A percentile compares a stretch with the other conserved stretches of the same genome.
Evolutionary conservation across 495 filamentous ascomycete genomes (phyloP).

Genomic region (Bryoglossum gracile): DNA sequence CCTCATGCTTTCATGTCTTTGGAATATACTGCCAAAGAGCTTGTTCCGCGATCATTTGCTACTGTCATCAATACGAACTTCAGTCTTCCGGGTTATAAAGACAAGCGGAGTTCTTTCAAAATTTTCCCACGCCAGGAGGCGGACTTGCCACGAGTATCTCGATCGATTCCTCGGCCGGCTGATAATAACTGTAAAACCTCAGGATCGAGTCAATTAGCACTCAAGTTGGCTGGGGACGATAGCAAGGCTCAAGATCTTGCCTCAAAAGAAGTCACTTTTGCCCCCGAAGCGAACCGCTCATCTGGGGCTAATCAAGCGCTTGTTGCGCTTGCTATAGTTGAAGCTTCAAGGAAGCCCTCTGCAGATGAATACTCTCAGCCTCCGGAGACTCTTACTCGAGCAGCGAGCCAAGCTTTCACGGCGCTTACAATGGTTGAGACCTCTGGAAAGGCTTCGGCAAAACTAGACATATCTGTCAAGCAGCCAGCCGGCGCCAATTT

Average conservation of each 20-base stretch:
- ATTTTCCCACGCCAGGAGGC: neutral
- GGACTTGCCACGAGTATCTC: neutral
- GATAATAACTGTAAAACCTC: no score
- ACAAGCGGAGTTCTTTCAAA: neutral
- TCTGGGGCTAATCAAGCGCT: neutral
- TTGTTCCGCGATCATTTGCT: neutral
- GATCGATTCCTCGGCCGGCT: no score
- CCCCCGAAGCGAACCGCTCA: neutral
- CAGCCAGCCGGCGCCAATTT: neutral
- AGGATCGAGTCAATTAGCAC: no score
- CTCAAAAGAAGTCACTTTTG: neutral
- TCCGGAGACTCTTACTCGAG: neutral
- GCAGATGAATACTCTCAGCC: neutral
- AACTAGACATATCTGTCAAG: neutral
- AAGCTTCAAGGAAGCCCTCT: neutral
- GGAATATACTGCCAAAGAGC: conserved; percentile 1
- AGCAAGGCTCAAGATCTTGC: no score
- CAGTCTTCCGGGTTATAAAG: conserved; percentile 11
- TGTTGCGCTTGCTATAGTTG: neutral
- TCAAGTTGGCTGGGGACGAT: no score
- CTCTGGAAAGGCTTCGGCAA: neutral
- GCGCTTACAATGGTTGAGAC: neutral
- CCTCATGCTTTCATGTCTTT: conserved; percentile 10
- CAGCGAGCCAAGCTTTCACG: neutral
- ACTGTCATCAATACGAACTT: conserved; percentile 15